Evolutionary conservation across 2,329 filamentous ascomycete genomes (phyloP), one percentile per base, ranked within the genome.

Genomic region (Diaporthe longicolla): DNA sequence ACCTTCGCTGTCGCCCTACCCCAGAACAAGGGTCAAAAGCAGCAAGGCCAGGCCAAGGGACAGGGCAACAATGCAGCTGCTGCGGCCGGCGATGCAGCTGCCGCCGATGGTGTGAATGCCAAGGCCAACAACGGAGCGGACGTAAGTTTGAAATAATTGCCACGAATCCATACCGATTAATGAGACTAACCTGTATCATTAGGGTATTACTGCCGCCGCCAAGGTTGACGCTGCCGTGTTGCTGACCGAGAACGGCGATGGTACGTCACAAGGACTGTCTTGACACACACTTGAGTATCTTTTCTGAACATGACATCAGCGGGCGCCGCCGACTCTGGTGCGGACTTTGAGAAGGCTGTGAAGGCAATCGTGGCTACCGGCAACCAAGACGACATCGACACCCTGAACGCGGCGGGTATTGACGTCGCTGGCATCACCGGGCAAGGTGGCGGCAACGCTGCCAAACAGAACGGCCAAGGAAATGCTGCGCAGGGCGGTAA

Each of bases 101-200:
- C 45, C 4, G 59, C 48, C 15, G 57, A 37, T 13, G 59, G 21
- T n/a, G 71, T 72, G 26, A 72, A 72, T 35, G 59, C 61, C 7
- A 65, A 63, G n/a, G 71, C 71, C 59, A 72, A 72, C 45, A 68
- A 72, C 24, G 71, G 71, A 29, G 45, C 61, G 4, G 71, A 65
- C 21, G 71, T 72, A 19, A 57, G 70, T 72, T 9, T 2, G 3
- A 17, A 15, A n/a, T 26, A 2, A 21, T 24, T 15, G 32, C 11
- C 4, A 37, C 3, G n/a, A 4, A 17, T 32, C n/a, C 21, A 52
- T 1, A 10, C 4, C n/a, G 11, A 21, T 17, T 1, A 0, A 2
- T 11, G 48, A 65, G 19, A 24, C 70, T 65, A 9, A 72, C 15
- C 2, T 3, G 11, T 26, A 4, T 32, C 9, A 57, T 10, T 19